Conservation (phyloP, 2,329 filamentous ascomycete species). For the Sclerotinia sclerotiorum region DNA sequence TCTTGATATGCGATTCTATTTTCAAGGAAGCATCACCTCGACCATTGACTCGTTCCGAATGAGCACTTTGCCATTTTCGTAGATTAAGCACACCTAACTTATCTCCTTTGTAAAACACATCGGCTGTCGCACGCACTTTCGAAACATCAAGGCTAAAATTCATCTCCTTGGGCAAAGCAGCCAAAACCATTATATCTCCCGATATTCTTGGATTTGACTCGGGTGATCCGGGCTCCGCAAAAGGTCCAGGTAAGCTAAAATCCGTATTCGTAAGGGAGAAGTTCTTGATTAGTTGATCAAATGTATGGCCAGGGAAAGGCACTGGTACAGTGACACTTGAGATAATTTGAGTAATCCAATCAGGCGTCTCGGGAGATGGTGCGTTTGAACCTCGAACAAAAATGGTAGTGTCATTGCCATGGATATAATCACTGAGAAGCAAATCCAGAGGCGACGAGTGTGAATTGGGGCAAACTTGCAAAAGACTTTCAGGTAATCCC, state of each 20-base stretch:
- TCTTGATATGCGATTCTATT: constrained; percentile 72
- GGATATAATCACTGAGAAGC: constrained; percentile 77
- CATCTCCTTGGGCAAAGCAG: constrained; percentile 79
- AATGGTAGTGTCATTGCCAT: constrained; percentile 73
- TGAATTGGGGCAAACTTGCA: constrained; percentile 70
- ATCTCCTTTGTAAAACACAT: constrained; percentile 74
- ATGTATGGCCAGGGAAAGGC: constrained; percentile 76
- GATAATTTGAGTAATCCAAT: constrained; percentile 79
- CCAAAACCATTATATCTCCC: constrained; percentile 76
- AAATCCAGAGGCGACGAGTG: constrained; percentile 80
- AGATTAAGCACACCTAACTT: constrained; percentile 82
- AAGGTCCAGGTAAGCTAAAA: constrained; percentile 79
- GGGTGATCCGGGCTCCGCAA: constrained; percentile 72
- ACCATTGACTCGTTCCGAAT: constrained; percentile 67
- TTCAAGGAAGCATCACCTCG: constrained; percentile 63
- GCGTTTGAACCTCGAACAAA: constrained; percentile 78
- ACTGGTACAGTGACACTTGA: constrained; percentile 80
- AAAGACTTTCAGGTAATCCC: constrained; percentile 72
- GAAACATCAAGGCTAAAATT: constrained; percentile 81
- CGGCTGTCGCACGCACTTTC: constrained; percentile 70
- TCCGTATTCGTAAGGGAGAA: constrained; percentile 84
- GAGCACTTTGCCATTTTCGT: constrained; percentile 78
- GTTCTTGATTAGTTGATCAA: constrained; percentile 81
- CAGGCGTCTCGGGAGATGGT: constrained; percentile 66
- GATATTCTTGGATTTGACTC: constrained; percentile 76